These are phyloP conservation scores for Madurella fahalii DNA, from an alignment of 2,329 filamentous ascomycete species.

Conservation along the genomic window DNA sequence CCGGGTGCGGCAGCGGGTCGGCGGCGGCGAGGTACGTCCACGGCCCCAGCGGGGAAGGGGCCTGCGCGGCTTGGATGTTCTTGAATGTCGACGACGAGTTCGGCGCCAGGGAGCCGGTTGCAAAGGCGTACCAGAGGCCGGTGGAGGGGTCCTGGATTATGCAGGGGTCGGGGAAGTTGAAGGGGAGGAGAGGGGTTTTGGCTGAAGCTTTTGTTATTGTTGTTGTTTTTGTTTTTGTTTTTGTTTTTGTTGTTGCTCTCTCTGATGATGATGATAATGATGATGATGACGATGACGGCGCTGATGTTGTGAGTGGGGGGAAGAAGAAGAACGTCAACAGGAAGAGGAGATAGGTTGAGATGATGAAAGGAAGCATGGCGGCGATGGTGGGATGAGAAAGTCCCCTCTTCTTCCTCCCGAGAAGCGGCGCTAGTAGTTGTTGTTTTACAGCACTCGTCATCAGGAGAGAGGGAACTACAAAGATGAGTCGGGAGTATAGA, in stretches of 20 bases:
- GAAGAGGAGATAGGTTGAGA: not conserved
- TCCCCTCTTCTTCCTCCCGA: not conserved
- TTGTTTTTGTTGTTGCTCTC: not conserved
- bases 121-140: constrained; percentile 48
- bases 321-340: not conserved
- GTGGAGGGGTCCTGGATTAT: constrained; percentile 37
- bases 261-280: not conserved
- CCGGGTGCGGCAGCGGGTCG: constrained; percentile 44
- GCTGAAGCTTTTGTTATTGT: not conserved
- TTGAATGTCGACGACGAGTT: constrained; percentile 25
- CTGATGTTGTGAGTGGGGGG: not conserved
- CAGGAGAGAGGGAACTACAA: not conserved
- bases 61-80: constrained; percentile 45
- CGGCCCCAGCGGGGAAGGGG: constrained; percentile 33
- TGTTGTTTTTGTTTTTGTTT: not conserved
- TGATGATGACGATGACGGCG: not conserved
- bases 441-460: not conserved
- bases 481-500: no score
- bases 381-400: not conserved
- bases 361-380: not conserved
- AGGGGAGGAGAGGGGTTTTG: constrained; percentile 8
- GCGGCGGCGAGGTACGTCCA: constrained; percentile 38
- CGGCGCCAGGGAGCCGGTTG: constrained; percentile 29
- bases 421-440: not conserved
- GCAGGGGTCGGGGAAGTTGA: constrained; percentile 44